Evolutionary conservation across 2,329 filamentous ascomycete genomes (phyloP).

Genomic region (Graphium sp.): DNA sequence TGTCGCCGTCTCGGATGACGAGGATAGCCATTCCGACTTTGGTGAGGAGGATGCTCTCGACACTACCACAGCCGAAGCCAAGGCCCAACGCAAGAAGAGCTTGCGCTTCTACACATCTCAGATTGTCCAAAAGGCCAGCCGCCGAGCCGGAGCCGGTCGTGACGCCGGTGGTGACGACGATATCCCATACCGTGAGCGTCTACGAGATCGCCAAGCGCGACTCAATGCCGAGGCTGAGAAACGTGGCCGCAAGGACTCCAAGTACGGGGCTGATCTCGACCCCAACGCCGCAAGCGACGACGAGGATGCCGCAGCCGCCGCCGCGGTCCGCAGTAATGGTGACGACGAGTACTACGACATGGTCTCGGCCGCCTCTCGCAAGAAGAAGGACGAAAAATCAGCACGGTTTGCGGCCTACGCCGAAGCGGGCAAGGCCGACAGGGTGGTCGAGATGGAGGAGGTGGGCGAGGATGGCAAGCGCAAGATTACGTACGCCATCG

Average conservation of each 20-base stretch:
- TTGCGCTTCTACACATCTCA: slow-evolving; percentile 97
- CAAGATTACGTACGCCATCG: slow-evolving; percentile 82
- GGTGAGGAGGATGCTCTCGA: slow-evolving; percentile 77
- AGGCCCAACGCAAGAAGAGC: slow-evolving; percentile 77
- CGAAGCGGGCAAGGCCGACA: slow-evolving; percentile 45
- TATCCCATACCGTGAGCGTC: slow-evolving; percentile 74
- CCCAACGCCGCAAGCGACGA: slow-evolving; percentile 50
- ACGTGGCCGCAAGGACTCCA: slow-evolving; percentile 51
- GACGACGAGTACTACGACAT: slow-evolving; percentile 81
- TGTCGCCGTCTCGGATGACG: slow-evolving; percentile 18
- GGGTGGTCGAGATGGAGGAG: slow-evolving; percentile 47
- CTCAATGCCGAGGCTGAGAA: slow-evolving; percentile 80
- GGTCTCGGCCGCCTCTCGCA: slow-evolving; percentile 51
- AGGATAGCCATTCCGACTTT: slow-evolving; percentile 67
- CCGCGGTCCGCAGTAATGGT: slow-evolving; percentile 33
- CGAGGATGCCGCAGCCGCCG: slow-evolving; percentile 43
- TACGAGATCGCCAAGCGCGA: slow-evolving; percentile 70
- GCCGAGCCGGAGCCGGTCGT: slow-evolving; percentile 55
- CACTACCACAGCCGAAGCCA: slow-evolving; percentile 65
- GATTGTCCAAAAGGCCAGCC: slow-evolving; percentile 86
- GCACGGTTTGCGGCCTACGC: slow-evolving; percentile 37
- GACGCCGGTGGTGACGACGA: slow-evolving; percentile 67
- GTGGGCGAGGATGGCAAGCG: slow-evolving; percentile 75
- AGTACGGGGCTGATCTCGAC: slow-evolving; percentile 48
- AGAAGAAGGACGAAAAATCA: slow-evolving; percentile 59